Conservation (phyloP, 2,329 filamentous ascomycete species). For the Ophiostoma pallidulum region DNA sequence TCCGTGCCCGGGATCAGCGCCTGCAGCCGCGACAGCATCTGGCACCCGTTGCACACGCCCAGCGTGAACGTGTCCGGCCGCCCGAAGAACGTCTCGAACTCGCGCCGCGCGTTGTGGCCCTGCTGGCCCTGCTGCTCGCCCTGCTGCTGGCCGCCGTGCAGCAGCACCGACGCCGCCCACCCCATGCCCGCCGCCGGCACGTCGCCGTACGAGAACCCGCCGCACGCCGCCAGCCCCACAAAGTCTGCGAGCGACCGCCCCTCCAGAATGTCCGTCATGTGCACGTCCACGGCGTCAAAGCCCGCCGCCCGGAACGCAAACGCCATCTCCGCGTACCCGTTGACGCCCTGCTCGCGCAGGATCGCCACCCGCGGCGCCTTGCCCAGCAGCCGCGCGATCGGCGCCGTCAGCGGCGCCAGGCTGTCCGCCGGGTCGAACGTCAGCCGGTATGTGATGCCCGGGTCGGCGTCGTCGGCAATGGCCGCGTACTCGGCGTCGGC, state of each 20-base stretch:
- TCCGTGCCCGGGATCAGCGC: conserved; percentile 77
- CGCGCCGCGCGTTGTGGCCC: conserved; percentile 59
- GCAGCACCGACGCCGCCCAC: conserved; percentile 88
- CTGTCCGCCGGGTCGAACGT: conserved; percentile 72
- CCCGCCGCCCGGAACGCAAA: conserved; percentile 89
- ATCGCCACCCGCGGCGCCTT: conserved; percentile 72
- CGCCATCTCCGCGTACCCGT: conserved; percentile 95
- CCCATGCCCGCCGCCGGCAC: conserved; percentile 91
- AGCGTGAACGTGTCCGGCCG: conserved; percentile 84
- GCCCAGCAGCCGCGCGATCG: conserved; percentile 47
- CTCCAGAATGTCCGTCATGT: conserved; percentile 88
- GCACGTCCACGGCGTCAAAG: conserved; percentile 85
- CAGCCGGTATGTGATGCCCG: conserved; percentile 76
- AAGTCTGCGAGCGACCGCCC: conserved; percentile 75
- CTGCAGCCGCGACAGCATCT: conserved; percentile 80
- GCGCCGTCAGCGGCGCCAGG: conserved; percentile 58
- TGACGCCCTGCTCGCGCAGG: conserved; percentile 89
- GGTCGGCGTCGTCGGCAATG: conserved; percentile 65
- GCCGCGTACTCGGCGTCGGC: conserved; percentile 74
- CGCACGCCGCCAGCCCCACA: conserved; percentile 83
- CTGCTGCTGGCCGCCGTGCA: too few relatives aligned
- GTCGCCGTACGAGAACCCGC: conserved; percentile 77
- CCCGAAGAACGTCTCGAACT: conserved; percentile 79
- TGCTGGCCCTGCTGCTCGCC: too few relatives aligned
- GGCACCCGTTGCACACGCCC: conserved; percentile 95